phyloP scores from a whole-genome alignment of 139 green algal genomes.

The Helicosporidium sp. region DNA sequence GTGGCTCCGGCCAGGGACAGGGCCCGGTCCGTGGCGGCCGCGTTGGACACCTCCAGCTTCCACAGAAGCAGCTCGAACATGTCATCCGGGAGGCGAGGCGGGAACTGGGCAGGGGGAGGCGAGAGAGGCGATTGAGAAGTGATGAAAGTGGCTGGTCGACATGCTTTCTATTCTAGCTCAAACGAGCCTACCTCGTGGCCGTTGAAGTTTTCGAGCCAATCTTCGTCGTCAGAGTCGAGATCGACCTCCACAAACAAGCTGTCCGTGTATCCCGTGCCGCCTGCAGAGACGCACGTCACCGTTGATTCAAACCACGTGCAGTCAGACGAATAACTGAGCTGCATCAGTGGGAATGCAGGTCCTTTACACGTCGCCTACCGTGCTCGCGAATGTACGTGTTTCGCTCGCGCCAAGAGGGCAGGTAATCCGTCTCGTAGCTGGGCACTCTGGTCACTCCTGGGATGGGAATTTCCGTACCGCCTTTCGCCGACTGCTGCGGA shows the following conservation, averaged over 20 bases:
- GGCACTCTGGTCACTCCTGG: slow-evolving; percentile 36
- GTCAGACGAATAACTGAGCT: too few relatives aligned
- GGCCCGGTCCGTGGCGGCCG: slow-evolving; percentile 17
- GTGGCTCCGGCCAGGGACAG: slow-evolving; percentile 22
- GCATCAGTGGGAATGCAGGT: background rate
- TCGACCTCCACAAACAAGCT: slow-evolving; percentile 72
- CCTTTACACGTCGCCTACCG: slow-evolving; percentile 8
- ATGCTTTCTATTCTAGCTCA: too few relatives aligned
- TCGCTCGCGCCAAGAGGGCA: slow-evolving; percentile 40
- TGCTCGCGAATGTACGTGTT: slow-evolving; percentile 50
- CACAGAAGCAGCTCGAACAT: slow-evolving; percentile 36
- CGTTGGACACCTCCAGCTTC: slow-evolving; percentile 60
- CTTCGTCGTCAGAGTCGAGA: slow-evolving; percentile 76
- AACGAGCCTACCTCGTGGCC: slow-evolving; percentile 11
- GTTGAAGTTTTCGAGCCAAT: slow-evolving; percentile 76
- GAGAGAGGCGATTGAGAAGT: too few relatives aligned
- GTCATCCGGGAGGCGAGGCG: too few relatives aligned
- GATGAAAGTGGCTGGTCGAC: too few relatives aligned
- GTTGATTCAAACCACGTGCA: background rate
- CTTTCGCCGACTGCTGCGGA: slow-evolving; percentile 7
- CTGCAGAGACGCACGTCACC: background rate
- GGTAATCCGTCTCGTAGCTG: slow-evolving; percentile 54
- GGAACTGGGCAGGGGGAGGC: too few relatives aligned
- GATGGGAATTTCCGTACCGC: slow-evolving; percentile 47
- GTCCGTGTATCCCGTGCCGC: slow-evolving; percentile 11